Base-by-base conservation (phyloP, 169 alveolate genomes). In the Cystoisospora suis region DNA sequence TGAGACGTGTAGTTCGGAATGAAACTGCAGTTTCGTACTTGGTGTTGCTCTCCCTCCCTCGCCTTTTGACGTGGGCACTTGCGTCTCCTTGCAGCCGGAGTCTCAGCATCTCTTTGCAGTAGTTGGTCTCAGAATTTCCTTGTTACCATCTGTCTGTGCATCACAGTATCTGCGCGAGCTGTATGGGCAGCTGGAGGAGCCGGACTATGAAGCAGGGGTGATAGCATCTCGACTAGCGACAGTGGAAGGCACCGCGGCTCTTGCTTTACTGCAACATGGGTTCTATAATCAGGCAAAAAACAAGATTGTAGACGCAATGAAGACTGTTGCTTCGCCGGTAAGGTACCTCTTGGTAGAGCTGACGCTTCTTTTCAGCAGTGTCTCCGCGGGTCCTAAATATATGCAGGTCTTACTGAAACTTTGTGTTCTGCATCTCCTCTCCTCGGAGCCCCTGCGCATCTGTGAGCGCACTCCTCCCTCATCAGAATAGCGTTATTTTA, bases 131-230 rank as follows among this genome's bases (percentile, higher is more conserved):
- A n/a, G n/a, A n/a, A n/a, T n/a, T n/a, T n/a, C n/a, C n/a, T n/a
- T n/a, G n/a, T n/a, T n/a, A n/a, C n/a, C n/a, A n/a, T n/a, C n/a
- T n/a, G n/a, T n/a, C n/a, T n/a, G n/a, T n/a, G n/a, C n/a, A n/a
- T 23, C 15, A 47, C 91, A 87, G 91, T 75, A 72, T 47, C 61
- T 87, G 0, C 87, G 69, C 29, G 91, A 87, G 87, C 87, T 87
- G 61, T 87, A 87, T 38, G 87, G 53, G n/a, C 91, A 87, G 56
- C 91, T 87, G 32, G 91, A 87, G n/a, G 91, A 87, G 79, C 59
- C 80, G 15, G 91, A 87, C 65, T 87, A 87, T 58, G 49, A 81
- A 0, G 86, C 80, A 6, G 91, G 91, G 29, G 91, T 87, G 29
- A 72, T 87, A 12, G 70, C 61, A 58, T 58, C 80, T 5, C 91